Evolutionary conservation across 2,329 filamentous ascomycete genomes (phyloP), one percentile per base, ranked within the genome.

Genomic region (Monosporascus sp.): DNA sequence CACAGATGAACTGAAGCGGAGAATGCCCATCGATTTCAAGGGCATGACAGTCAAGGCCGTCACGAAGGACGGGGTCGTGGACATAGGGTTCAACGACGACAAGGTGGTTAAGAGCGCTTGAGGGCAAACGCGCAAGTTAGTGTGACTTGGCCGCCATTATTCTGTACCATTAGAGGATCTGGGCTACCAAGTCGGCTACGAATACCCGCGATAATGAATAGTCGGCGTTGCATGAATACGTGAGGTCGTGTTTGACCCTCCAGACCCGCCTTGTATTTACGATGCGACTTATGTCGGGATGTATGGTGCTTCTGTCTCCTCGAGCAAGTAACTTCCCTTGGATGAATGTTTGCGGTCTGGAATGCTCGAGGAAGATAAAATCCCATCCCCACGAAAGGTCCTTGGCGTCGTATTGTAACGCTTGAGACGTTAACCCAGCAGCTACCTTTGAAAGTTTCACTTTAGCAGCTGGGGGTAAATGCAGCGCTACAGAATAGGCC

Each of bases 21-120:
- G 95, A 74, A 83, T 99, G 80, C 94, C 94, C 56, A 92, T 99
- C 69, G 94, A 99, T 73, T 99, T 97, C 83, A 99, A 99, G 82
- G 94, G 94, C 40, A 90, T 96, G 86, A 68, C 81, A 51, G 92
- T 99, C 66, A 97, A 97, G 81, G 88, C 91, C 37, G 85, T 99
- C 66, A 96, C 91, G 58, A 96, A 95, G 77, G 91, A 97, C 64
- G 94, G 95, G 11, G 87, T 99, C 58, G 78, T 83, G 63, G 90
- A 94, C 65, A 82, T 95, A 65, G 84, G 90, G 59, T 95, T 91
- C 71, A 88, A 93, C 69, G 90, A 96, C 69, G 86, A 88, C 75
- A 86, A 85, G 72, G 75, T 86, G 55, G 84, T 88, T 38, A 83
- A 81, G 72, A 73, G 77, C 62, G 80, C 84, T 64, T 87, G 68